Base-by-base conservation (phyloP, 306 rosid genomes). In the Vigna trinervia region DNA sequence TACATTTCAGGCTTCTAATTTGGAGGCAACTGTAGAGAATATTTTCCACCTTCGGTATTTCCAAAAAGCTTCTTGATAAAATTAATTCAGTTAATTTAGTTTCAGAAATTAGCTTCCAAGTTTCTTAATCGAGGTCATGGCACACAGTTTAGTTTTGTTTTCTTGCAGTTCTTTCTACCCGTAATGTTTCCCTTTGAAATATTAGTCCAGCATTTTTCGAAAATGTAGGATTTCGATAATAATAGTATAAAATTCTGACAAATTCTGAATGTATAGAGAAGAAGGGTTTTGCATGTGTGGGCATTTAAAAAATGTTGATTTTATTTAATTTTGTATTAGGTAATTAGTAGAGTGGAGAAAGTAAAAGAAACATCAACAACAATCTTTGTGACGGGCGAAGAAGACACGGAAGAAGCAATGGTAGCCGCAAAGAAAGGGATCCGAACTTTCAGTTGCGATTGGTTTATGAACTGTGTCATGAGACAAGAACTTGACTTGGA, bases 401-500 rank as follows among this genome's bases (percentile, higher is more conserved):
- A 94, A 82, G 94, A 94, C 62, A 84, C 84, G 88, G 94, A 91
- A 68, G 91, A 87, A 79, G 91, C 91, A 63, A 68, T 87, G 69
- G 4, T 82, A 75, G 97, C 98, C 47, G 87, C 84, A 28, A 87
- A 84, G 89, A 86, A 81, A 75, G 96, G 97, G 66, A 81, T 88
- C 59, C 68, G 84, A 83, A 94, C 96, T 63, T 94, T 86, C 78
- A 86, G 92, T 62, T 77, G 88, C 75, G 97, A 91, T 39, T 94
- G 98, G 94, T 87, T 91, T 73, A 94, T 94, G 94, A 87, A 85
- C 71, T 94, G 98, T 85, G 84, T 91, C 76, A 88, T 94, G 98
- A 86, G 87, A 84, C 97, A 94, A 78, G 94, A 91, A 73, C 88
- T 94, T 19, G 98, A 94, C 80, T 43, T 91, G 78, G 88, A 91